A percentile compares a stretch with the other conserved stretches of the same genome.
Conservation (phyloP, 2,329 filamentous ascomycete species). For the Fusarium pseudoanthophilum region DNA sequence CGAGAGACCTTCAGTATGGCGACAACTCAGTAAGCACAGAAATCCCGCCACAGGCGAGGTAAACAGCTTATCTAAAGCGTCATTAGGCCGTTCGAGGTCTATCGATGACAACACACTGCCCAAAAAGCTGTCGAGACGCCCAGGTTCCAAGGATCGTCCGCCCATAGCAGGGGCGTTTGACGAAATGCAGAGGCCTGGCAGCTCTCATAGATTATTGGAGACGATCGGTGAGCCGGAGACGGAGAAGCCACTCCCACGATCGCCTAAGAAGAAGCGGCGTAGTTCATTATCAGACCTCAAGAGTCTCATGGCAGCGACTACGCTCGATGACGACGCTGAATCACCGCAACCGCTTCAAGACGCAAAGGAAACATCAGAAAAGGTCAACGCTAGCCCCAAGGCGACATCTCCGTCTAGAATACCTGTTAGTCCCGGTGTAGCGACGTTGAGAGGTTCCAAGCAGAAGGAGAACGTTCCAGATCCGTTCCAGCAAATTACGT, state of each 20-base stretch:
- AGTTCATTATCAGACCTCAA: slow-evolving; percentile 92
- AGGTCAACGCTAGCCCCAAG: slow-evolving; percentile 63
- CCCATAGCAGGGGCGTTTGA: slow-evolving; percentile 72
- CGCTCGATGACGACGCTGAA: slow-evolving; percentile 55
- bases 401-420: slow-evolving; percentile 61
- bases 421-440: slow-evolving; percentile 59
- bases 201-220: slow-evolving; percentile 67
- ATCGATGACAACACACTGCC: slow-evolving; percentile 72
- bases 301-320: slow-evolving; percentile 71
- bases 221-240: slow-evolving; percentile 69
- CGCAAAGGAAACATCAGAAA: slow-evolving; percentile 65
- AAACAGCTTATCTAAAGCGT: slow-evolving; percentile 73
- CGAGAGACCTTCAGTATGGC: slow-evolving; percentile 82
- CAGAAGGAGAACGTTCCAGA: slow-evolving; percentile 58
- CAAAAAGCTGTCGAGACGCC: slow-evolving; percentile 55
- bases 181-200: slow-evolving; percentile 65
- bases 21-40: slow-evolving; percentile 87
- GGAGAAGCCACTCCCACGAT: slow-evolving; percentile 53
- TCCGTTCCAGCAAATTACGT: slow-evolving; percentile 27
- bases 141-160: slow-evolving; percentile 68
- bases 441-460: slow-evolving; percentile 55
- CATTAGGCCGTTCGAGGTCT: slow-evolving; percentile 77
- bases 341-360: slow-evolving; percentile 61
- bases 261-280: slow-evolving; percentile 80
- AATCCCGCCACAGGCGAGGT: slow-evolving; percentile 68